Evolutionary conservation across 805 yeast genomes (phyloP).

Genomic region (Lachancea cidri): DNA sequence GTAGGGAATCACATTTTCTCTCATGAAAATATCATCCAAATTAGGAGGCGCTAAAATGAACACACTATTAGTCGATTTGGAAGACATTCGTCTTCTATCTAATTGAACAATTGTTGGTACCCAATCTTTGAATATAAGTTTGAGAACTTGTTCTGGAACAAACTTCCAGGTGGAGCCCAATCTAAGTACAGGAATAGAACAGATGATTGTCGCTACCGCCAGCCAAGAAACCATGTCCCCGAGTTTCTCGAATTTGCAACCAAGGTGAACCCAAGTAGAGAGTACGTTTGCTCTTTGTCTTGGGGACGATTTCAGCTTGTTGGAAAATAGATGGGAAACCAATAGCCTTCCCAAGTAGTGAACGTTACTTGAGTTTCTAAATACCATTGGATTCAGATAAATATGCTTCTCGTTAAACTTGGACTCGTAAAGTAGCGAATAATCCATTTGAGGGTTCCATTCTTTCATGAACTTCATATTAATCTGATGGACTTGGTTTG

Average conservation of each 20-base stretch:
- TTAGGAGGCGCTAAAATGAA: constrained; percentile 82
- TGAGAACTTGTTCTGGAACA: constrained; percentile 55
- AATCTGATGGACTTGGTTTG: constrained; percentile 59
- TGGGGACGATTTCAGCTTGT: constrained; percentile 26
- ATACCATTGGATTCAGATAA: constrained; percentile 67
- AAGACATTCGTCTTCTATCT: constrained; percentile 64
- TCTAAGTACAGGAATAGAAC: constrained; percentile 78
- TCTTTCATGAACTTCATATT: constrained; percentile 56
- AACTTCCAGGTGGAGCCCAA: constrained; percentile 68
- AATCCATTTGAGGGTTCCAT: constrained; percentile 82
- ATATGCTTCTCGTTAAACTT: constrained; percentile 28
- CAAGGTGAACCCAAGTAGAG: constrained; percentile 81
- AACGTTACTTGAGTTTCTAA: constrained; percentile 57
- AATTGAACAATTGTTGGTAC: constrained; percentile 88
- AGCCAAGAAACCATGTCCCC: constrained; percentile 96
- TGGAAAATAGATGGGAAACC: constrained; percentile 57
- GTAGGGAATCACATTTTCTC: constrained; percentile 77
- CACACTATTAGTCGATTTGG: constrained; percentile 50
- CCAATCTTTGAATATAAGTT: constrained; percentile 74
- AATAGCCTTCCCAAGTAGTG: constrained; percentile 76
- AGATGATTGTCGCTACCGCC: constrained; percentile 76
- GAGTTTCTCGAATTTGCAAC: constrained; percentile 63
- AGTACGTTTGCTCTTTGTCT: constrained; percentile 56
- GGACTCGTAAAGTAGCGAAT: constrained; percentile 61
- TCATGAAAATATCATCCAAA: constrained; percentile 69